Evolutionary conservation across 345 rosid species (phyloP).

Genomic region (Eucalyptus tenuipes): DNA sequence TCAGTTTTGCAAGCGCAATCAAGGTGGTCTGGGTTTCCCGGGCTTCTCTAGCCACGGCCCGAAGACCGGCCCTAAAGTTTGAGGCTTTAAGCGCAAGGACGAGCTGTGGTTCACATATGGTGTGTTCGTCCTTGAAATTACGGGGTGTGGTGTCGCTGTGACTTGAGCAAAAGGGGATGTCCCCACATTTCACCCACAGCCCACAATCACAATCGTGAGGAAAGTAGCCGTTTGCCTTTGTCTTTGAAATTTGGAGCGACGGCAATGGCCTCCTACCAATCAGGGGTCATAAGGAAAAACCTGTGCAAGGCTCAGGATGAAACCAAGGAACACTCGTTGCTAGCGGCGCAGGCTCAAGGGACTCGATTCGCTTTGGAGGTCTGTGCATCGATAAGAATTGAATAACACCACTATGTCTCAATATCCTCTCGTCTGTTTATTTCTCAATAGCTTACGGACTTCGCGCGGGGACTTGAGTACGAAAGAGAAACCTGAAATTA

Average conservation of each 20-base stretch:
- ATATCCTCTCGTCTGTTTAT: background rate
- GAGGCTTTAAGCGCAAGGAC: background rate
- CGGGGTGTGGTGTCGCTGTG: background rate
- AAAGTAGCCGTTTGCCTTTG: background rate
- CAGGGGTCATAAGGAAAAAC: background rate
- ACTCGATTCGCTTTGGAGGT: rapidly evolving
- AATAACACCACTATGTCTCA: rapidly evolving
- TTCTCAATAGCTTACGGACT: background rate
- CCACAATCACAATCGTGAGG: background rate
- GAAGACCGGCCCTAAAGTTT: rapidly evolving
- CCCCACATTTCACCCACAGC: background rate
- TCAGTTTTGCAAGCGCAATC: background rate
- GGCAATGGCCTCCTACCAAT: background rate
- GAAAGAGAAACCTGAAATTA: background rate
- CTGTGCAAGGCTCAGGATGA: rapidly evolving
- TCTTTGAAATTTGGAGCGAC: background rate
- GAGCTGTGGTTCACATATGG: background rate
- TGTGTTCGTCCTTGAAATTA: background rate
- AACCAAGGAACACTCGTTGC: background rate
- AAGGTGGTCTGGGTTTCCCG: rapidly evolving
- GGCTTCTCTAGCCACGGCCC: background rate
- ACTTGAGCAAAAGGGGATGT: background rate
- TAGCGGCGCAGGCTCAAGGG: background rate
- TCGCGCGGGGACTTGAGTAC: rapidly evolving
- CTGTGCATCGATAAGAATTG: rapidly evolving